Evolutionary conservation across 768 basidiomycete species (phyloP), one percentile per base, ranked within the genome.

Genomic region (Suillus sp.): DNA sequence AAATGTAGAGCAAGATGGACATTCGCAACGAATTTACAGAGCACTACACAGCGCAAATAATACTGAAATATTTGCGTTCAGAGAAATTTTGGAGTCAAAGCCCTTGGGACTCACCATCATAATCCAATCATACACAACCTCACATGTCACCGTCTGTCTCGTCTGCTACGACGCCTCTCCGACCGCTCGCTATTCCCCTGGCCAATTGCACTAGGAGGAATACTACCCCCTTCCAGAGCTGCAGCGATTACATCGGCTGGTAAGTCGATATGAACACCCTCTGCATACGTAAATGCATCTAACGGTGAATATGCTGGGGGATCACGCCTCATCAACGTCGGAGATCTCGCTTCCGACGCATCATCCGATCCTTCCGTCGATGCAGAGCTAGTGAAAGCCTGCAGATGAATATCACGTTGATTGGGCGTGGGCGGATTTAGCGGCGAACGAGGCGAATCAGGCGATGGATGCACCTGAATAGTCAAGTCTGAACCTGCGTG

Each of bases 191-290:
- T 78, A 40, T 71, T 69, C 11, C 79, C 78, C 67, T 83, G 84
- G 8, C 86, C 85, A 42, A 90, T 78, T 3, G 84, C 78, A 63
- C 79, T 83, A 10, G 81, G 68, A n/a, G 91, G 90, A 38, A 91
- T 78, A 18, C 84, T 74, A 50, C 80, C 82, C 9, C 90, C 90
- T 76, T 95, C 95, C 68, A 97, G 77, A 9, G 95, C 93, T 54
- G 93, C 92, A 27, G 92, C 85, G 68, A 97, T 95, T 62, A 96
- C 85, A 68, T 97, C 95, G 38, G 95, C 93, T 30, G 95, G 95
- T 38, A 97, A 80, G 76, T 97, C 93, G 55, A 96, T 88, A 59
- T 92, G 92, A n/a, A 96, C 92, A 35, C 95, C 95, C 47, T 93
- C 94, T 59, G 87, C 80, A 70, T 93, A 93, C 30, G 86, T 83